Evolutionary conservation across 495 filamentous ascomycete species (phyloP).

Genomic region (Tuber aestivum): DNA sequence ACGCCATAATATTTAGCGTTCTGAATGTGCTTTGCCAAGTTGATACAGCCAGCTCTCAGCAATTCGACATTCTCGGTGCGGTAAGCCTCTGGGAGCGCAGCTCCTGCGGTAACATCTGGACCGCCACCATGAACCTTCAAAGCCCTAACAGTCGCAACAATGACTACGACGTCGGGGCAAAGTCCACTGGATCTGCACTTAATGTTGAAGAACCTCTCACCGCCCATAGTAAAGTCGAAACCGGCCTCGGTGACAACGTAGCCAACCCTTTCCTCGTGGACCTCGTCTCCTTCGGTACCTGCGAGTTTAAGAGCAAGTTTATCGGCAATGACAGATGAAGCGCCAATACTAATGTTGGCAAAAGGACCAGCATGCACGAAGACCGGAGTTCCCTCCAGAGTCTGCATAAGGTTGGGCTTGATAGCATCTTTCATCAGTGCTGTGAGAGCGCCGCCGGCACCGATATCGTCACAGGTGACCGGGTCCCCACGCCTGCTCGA

Average conservation of each 20-base stretch:
- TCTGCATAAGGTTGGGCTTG: constrained; percentile 99
- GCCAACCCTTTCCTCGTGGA: constrained; percentile 74
- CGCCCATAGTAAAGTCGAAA: constrained; percentile 99
- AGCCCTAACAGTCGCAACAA: constrained; percentile 91
- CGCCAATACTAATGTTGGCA: constrained; percentile 95
- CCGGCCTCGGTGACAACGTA: constrained; percentile 98
- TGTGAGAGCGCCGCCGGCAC: constrained; percentile 83
- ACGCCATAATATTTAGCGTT: constrained; percentile 86
- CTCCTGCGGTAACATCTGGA: constrained; percentile 82
- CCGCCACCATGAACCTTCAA: constrained; percentile 96
- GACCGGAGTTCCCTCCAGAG: constrained; percentile 90
- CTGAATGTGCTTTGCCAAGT: constrained; percentile 85
- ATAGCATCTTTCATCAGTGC: constrained; percentile 97
- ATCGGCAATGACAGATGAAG: constrained; percentile 89
- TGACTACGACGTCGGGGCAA: constrained; percentile 83
- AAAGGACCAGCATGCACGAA: constrained; percentile 97
- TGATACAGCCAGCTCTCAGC: constrained; percentile 81
- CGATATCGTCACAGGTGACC: constrained; percentile 92
- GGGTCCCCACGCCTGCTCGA: constrained; percentile 79
- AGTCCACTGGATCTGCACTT: constrained; percentile 95
- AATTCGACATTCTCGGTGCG: constrained; percentile 88
- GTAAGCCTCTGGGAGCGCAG: constrained; percentile 74
- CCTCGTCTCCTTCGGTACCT: constrained; percentile 91
- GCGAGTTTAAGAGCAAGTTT: constrained; percentile 92
- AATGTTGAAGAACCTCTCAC: constrained; percentile 99